These are phyloP conservation scores for Dacryopinax primogenitus DNA, from an alignment of 768 basidiomycete genomes.

Conservation along the genomic window DNA sequence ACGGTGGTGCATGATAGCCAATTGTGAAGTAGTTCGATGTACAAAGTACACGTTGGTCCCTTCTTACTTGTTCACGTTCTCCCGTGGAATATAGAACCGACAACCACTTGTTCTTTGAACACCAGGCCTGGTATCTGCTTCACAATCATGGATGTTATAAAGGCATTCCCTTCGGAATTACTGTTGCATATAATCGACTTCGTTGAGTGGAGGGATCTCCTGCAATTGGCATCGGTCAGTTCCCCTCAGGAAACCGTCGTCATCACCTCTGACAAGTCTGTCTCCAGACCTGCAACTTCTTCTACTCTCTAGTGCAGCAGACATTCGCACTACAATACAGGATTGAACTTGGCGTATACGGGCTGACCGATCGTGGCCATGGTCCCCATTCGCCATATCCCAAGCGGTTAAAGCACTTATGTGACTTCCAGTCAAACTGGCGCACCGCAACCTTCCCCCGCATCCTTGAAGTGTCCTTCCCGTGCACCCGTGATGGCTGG, in stretches of 20 bases:
- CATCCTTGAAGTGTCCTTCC: background rate
- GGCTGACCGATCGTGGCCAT: background rate
- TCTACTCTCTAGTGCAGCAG: background rate
- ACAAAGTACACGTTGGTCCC: too few species aligned
- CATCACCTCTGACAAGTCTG: background rate
- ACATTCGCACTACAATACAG: background rate
- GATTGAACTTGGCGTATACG: background rate
- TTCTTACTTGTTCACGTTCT: too few species aligned
- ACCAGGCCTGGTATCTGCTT: background rate
- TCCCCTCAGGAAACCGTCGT: background rate
- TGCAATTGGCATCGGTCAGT: background rate
- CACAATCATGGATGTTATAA: background rate
- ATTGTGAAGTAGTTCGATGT: too few species aligned
- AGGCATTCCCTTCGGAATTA: background rate
- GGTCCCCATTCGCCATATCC: background rate
- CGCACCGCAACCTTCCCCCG: background rate
- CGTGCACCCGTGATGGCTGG: background rate
- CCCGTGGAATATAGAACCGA: too few species aligned
- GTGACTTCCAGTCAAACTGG: background rate
- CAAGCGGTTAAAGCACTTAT: background rate
- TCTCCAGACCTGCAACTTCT: background rate
- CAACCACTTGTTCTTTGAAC: background rate
- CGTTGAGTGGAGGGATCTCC: background rate
- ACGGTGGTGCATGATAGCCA: too few species aligned
- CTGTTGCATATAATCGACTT: background rate